Evolutionary conservation across 192 early-diverging fungal genomes (phyloP).

Genomic region (Linnemannia exigua): DNA sequence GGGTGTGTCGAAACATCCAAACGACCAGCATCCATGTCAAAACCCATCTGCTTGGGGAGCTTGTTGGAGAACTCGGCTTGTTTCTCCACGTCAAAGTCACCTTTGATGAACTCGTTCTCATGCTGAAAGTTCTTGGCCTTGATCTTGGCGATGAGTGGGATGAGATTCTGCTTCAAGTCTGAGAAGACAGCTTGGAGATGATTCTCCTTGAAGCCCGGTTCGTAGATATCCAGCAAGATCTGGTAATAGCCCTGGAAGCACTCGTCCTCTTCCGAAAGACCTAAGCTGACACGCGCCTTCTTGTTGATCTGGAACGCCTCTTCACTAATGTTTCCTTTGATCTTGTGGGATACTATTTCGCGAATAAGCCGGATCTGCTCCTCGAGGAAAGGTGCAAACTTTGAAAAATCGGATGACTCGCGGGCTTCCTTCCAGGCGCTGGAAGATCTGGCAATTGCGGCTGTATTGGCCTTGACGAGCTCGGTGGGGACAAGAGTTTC

Average conservation of each 20-base stretch:
- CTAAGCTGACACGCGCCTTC: conserved; percentile 43
- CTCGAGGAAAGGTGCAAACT: conserved; percentile 54
- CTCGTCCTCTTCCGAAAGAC: conserved; percentile 28
- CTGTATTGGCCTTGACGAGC: too few relatives aligned
- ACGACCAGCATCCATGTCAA: conserved; percentile 38
- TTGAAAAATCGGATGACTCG: conserved; percentile 39
- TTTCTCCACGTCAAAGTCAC: conserved; percentile 52
- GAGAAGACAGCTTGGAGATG: conserved; percentile 46
- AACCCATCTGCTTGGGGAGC: background rate
- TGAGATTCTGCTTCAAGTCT: conserved; percentile 46
- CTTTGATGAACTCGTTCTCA: conserved; percentile 30
- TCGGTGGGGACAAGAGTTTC: conserved; percentile 21
- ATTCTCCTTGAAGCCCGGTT: conserved; percentile 55
- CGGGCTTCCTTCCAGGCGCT: conserved; percentile 55
- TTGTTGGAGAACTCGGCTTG: conserved; percentile 53
- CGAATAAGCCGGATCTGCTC: conserved; percentile 43
- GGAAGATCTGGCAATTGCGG: too few relatives aligned
- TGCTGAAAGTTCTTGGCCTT: conserved; percentile 58
- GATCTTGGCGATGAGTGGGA: conserved; percentile 59
- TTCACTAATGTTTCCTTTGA: conserved; percentile 37
- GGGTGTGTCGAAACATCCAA: conserved; percentile 58
- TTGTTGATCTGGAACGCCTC: conserved; percentile 50
- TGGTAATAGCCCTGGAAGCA: conserved; percentile 58
- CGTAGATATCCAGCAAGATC: conserved; percentile 45
- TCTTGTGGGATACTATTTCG: conserved; percentile 33